These are phyloP conservation scores for Ganoderma lingzhi DNA, from an alignment of 1,284 basidiomycete genomes.

Conservation along the genomic window DNA sequence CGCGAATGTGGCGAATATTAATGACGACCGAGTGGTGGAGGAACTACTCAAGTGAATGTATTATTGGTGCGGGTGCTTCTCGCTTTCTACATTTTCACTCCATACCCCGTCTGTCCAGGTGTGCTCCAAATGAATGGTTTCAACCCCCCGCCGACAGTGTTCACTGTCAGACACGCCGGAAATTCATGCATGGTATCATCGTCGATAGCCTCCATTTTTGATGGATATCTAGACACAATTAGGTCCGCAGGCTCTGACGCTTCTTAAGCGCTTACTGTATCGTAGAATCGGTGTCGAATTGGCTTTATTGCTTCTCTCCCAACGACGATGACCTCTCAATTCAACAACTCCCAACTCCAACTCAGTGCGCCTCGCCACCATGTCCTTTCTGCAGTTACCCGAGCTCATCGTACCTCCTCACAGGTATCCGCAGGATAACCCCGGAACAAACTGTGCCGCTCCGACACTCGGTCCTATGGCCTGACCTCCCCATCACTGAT, in stretches of 20 bases:
- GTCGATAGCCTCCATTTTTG: background rate
- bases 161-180: background rate
- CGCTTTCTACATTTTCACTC: background rate
- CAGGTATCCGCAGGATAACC: slow-evolving; percentile 41
- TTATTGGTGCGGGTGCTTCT: slow-evolving; percentile 16
- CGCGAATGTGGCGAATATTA: slow-evolving; percentile 64
- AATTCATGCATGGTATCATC: background rate
- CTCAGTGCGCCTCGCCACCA: background rate
- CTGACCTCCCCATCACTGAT: slow-evolving; percentile 54
- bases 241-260: background rate
- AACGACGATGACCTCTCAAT: background rate
- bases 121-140: background rate
- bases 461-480: slow-evolving; percentile 67
- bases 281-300: background rate
- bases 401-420: background rate
- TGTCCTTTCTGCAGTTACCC: background rate
- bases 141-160: background rate
- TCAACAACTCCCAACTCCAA: background rate
- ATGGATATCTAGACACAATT: background rate
- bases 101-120: background rate
- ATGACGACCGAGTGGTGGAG: slow-evolving; percentile 67
- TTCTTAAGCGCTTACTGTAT: background rate
- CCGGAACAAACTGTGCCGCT: slow-evolving; percentile 55
- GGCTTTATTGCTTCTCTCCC: background rate
- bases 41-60: slow-evolving; percentile 56